Percentiles rank a stretch among this genome's conserved stretches.
Conservation (phyloP, 2,329 filamentous ascomycete genomes). For the Sarocladium oryzae region DNA sequence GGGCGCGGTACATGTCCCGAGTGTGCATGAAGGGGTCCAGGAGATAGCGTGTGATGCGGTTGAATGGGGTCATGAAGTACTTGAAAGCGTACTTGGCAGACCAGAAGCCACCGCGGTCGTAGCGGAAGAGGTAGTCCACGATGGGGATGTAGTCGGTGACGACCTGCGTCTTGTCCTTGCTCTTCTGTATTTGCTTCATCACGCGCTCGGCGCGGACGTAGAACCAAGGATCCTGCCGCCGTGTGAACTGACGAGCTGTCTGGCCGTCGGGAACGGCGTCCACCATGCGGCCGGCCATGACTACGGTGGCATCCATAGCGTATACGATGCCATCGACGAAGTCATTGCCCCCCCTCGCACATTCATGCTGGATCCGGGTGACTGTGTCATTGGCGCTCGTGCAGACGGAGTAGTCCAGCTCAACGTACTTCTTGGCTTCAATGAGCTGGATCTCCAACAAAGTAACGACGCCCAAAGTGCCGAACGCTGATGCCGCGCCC, state of each 20-base stretch:
- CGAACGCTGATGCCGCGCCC: conserved; percentile 59
- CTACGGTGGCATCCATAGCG: conserved; percentile 44
- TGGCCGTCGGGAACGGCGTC: conserved; percentile 33
- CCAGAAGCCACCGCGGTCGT: conserved; percentile 66
- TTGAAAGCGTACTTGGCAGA: conserved; percentile 54
- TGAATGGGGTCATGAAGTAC: conserved; percentile 62
- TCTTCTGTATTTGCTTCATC: conserved; percentile 20
- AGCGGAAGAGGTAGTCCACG: conserved; percentile 63
- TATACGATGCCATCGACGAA: conserved; percentile 68
- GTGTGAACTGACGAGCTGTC: conserved; percentile 43
- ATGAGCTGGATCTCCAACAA: conserved; percentile 54
- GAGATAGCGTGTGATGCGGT: conserved; percentile 52
- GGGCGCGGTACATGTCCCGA: conserved; percentile 57
- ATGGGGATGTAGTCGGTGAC: conserved; percentile 51
- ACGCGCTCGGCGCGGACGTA: conserved; percentile 58
- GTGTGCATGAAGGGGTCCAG: conserved; percentile 59
- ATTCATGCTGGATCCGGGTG: conserved; percentile 38
- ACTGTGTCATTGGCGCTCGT: conserved; percentile 31
- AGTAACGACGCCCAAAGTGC: conserved; percentile 61
- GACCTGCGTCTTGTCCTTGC: conserved; percentile 14
- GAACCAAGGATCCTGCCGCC: conserved; percentile 62
- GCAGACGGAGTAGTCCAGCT: conserved; percentile 48
- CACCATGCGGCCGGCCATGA: conserved; percentile 54
- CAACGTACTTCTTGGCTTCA: conserved; percentile 47
- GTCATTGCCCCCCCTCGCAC: conserved; percentile 38